Evolutionary conservation across 2,329 filamentous ascomycete species (phyloP), one percentile per base, ranked within the genome.

Genomic region (Thermoascus crustaceus): DNA sequence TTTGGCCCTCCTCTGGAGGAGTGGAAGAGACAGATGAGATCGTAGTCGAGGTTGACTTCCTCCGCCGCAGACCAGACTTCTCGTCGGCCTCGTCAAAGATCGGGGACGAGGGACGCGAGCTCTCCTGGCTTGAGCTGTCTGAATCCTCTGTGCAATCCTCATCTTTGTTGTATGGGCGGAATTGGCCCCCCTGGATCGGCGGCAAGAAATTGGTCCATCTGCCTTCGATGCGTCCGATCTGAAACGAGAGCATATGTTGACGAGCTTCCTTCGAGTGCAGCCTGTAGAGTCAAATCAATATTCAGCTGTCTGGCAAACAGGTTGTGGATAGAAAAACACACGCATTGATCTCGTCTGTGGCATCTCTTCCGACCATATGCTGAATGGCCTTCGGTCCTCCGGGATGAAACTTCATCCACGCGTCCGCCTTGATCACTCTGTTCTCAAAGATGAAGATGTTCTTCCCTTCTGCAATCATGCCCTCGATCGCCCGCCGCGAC

Each of bases 341-440:
- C 85, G 81, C 85, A 59, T 82, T 85, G 42, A 96, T 80, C 63
- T 96, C 91, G 60, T 95, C 88, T 7, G 89, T 95, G 33, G 86
- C 89, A 75, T 94, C 87, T 63, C 82, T 78, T 42, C 87, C 87
- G 41, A 96, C 76, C 86, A 95, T 91, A 57, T 98, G 91, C 57
- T 78, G 69, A 45, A 98, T 93, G 36, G 89, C 76, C 63, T 87
- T 91, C 51, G 89, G 80, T 48, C 91, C 91, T 38, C 91, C 91
- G 8, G 91, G 91, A 53, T 96, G 91, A 54, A 84, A 95, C 35
- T 77, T 77, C 34, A 93, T 67, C 85, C 87, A 98, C 24, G 81
- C 73, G 60, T 96, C 89, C 20, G 86, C 79, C 64, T 87, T 94
- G 47, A 96, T 63, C 7, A 95, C 87, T 50, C 78, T 76, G 40